Base-by-base conservation (phyloP, 2,329 filamentous ascomycete genomes). In the Colletotrichum sp. region DNA sequence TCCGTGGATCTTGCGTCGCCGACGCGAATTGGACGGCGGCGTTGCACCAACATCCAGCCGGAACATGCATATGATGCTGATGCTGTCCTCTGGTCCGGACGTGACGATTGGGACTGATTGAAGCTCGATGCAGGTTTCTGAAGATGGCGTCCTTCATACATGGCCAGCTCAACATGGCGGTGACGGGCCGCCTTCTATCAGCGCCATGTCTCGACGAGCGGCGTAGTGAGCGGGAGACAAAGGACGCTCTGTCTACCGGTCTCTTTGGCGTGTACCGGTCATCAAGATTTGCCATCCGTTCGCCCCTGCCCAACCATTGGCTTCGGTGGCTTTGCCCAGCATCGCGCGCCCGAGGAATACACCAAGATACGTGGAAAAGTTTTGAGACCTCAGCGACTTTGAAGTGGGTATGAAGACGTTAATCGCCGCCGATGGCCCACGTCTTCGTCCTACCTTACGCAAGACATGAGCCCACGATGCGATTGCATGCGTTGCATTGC, bases 161-260 rank as follows among this genome's bases (percentile, higher is more conserved):
- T 59, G 44, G 34, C 15, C 64, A 64, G 32, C 65, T 49, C 24
- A 34, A 62, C 59, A 74, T 49, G 28, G 65, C 64, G 59, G 69
- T 75, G 73, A 72, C 69, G 73, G 57, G 32, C 59, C 64, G 59
- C 24, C 59, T 44, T 60, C 70, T 34, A 76, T 59, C 62, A 73
- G 59, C 74, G 74, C 74, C 74, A 76, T 74, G 70, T 74, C 74
- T 74, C 30, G 74, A 59, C 62, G 34, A 44, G 74, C 59, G 70
- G 70, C 69, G 32, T 69, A 74, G 74, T n/a, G 49, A 55, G 52
- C 44, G 64, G 57, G 64, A 44, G 28, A 76, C 74, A 76, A 76
- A 76, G 74, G 49, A 62, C 18, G 36, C 49, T 28, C 64, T 59
- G 26, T 62, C 44, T 66, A 64, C 39, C 63, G 66, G 74, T 65